Conservation (phyloP, 2,329 filamentous ascomycete species). For the Capronia epimyces region DNA sequence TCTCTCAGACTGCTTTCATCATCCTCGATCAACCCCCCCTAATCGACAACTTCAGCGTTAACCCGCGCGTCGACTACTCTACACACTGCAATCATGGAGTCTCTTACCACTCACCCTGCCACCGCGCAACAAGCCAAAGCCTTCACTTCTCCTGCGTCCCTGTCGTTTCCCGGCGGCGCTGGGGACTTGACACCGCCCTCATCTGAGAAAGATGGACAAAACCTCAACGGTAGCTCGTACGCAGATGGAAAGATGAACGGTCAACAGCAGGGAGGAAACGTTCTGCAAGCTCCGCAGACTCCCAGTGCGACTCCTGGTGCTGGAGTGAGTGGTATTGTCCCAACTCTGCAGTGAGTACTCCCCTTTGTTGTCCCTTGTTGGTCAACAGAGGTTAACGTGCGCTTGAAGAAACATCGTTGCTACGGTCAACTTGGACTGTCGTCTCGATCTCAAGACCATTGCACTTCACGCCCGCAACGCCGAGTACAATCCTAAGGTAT, state of each 20-base stretch:
- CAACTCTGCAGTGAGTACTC: slow-evolving; percentile 91
- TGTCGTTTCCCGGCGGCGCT: slow-evolving; percentile 83
- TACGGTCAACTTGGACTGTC: slow-evolving; percentile 96
- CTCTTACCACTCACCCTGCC: slow-evolving; percentile 82
- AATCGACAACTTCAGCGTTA: slow-evolving; percentile 26
- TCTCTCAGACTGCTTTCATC: slow-evolving; percentile 31
- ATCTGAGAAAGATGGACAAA: slow-evolving; percentile 60
- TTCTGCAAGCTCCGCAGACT: slow-evolving; percentile 74
- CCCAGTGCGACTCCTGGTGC: slow-evolving; percentile 87
- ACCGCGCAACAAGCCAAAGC: slow-evolving; percentile 91
- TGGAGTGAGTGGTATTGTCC: slow-evolving; percentile 78
- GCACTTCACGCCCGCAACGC: slow-evolving; percentile 96
- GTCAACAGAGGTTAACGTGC: slow-evolving; percentile 48
- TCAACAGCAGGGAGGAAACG: slow-evolving; percentile 60
- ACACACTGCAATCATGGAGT: slow-evolving; percentile 59
- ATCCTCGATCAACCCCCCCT: slow-evolving; percentile 23
- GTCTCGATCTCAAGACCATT: slow-evolving; percentile 96
- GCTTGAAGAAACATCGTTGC: slow-evolving; percentile 89
- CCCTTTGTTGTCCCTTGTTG: slow-evolving; percentile 41
- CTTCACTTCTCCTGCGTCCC: slow-evolving; percentile 85
- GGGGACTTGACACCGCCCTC: slow-evolving; percentile 77
- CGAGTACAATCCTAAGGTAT: slow-evolving; percentile 97
- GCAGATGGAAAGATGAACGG: slow-evolving; percentile 48
- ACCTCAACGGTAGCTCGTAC: slow-evolving; percentile 41
- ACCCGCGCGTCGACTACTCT: slow-evolving; percentile 36